These are phyloP conservation scores for Penicillium fimorum DNA, from an alignment of 495 filamentous ascomycete genomes.

Conservation along the genomic window DNA sequence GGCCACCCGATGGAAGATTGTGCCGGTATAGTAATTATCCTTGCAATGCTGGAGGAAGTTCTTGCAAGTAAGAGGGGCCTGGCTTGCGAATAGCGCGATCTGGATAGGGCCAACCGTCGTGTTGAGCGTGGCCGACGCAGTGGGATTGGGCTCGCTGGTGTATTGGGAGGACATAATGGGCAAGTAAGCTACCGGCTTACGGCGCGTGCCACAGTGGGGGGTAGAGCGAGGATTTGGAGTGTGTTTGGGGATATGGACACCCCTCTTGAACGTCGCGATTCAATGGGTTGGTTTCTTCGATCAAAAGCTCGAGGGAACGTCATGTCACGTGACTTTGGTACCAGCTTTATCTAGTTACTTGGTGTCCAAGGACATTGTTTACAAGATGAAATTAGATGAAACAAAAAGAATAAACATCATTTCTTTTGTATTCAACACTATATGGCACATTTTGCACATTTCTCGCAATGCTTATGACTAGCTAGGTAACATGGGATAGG, in stretches of 20 bases:
- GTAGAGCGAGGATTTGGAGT: neutral
- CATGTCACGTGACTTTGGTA: conserved; percentile 25
- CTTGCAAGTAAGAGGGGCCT: conserved; percentile 84
- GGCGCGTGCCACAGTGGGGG: neutral
- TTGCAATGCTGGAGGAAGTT: conserved; percentile 96
- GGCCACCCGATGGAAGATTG: conserved; percentile 89
- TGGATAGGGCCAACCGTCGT: conserved; percentile 86
- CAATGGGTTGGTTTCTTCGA: conserved; percentile 2
- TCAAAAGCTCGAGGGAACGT: conserved; percentile 19
- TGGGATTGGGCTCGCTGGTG: conserved; percentile 90
- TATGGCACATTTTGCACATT: neutral
- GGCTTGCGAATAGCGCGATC: conserved; percentile 90
- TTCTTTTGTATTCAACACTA: neutral
- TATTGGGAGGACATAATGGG: conserved; percentile 78
- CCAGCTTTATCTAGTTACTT: neutral
- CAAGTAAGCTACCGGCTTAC: conserved; percentile 1
- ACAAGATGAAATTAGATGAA: neutral
- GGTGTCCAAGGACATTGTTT: neutral
- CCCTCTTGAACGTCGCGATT: conserved; percentile 4
- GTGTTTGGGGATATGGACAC: neutral
- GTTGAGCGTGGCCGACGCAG: conserved; percentile 83
- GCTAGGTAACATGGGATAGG: neutral
- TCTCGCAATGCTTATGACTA: neutral
- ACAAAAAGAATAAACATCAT: neutral
- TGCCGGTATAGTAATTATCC: conserved; percentile 90